Conservation (phyloP, 768 basidiomycete genomes). For the Russula lepida region DNA sequence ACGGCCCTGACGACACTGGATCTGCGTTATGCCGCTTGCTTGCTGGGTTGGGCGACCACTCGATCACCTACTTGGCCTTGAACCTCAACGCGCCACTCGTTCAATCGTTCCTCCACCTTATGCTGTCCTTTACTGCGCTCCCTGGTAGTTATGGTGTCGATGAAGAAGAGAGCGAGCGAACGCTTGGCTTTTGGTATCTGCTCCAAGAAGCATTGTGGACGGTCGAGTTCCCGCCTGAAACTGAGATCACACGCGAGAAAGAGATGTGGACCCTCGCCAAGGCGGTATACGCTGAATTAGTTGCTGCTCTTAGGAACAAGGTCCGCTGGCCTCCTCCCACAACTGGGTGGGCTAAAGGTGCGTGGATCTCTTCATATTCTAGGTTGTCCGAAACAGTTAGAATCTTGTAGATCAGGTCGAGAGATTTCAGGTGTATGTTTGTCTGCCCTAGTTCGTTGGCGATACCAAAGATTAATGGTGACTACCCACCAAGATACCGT, state of each 20-base stretch:
- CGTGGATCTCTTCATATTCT: conserved; percentile 18
- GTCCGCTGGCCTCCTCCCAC: conserved; percentile 55
- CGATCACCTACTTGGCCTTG: conserved; percentile 63
- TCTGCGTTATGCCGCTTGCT: conserved; percentile 76
- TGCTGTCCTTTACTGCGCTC: conserved; percentile 65
- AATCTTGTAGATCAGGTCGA: conserved; percentile 59
- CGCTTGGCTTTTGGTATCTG: conserved; percentile 83
- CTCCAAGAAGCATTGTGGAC: conserved; percentile 84
- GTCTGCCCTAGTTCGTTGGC: background rate
- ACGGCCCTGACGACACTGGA: conserved; percentile 46
- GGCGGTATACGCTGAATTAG: conserved; percentile 71
- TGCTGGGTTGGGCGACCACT: conserved; percentile 79
- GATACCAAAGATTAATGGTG: background rate
- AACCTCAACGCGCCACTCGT: conserved; percentile 49
- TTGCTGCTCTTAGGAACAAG: conserved; percentile 62
- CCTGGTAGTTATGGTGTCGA: conserved; percentile 74
- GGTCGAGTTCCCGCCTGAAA: conserved; percentile 41
- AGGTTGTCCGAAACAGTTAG: conserved; percentile 6
- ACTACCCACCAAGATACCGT: conserved; percentile 48
- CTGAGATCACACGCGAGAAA: conserved; percentile 30
- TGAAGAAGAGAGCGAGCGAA: conserved; percentile 83
- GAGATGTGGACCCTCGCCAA: conserved; percentile 51
- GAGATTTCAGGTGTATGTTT: conserved; percentile 65
- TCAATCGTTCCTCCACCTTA: conserved; percentile 61
- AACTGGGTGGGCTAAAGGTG: conserved; percentile 62